Conservation (phyloP, 768 basidiomycete genomes). For the Tylopilus sp. region DNA sequence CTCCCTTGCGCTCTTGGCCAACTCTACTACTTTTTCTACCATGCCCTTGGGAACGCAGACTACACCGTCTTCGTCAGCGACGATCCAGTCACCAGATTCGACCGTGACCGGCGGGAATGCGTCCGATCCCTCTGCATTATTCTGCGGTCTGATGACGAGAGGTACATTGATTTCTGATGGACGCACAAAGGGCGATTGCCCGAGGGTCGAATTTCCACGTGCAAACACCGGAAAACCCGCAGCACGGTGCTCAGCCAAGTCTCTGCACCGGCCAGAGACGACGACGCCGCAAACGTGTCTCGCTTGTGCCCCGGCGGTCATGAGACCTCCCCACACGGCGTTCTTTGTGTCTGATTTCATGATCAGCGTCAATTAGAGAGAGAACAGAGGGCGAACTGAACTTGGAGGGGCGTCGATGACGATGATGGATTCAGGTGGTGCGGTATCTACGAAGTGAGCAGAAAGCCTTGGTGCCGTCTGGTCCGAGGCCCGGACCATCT, state of each 20-base stretch:
- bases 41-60: slow-evolving; percentile 68
- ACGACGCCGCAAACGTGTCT: slow-evolving; percentile 71
- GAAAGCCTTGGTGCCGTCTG: slow-evolving; percentile 58
- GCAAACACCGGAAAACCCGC: slow-evolving; percentile 80
- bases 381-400: slow-evolving; percentile 35
- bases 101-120: slow-evolving; percentile 55
- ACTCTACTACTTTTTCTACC: slow-evolving; percentile 50
- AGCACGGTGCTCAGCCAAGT: slow-evolving; percentile 71
- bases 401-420: slow-evolving; percentile 74
- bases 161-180: slow-evolving; percentile 73
- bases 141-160: slow-evolving; percentile 41
- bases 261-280: slow-evolving; percentile 83
- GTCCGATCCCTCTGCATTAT: slow-evolving; percentile 30
- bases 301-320: slow-evolving; percentile 81
- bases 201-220: slow-evolving; percentile 77
- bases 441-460: slow-evolving; percentile 81
- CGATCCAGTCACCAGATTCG: slow-evolving; percentile 73
- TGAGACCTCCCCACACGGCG: slow-evolving; percentile 91
- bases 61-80: slow-evolving; percentile 89
- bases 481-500: slow-evolving; percentile 66
- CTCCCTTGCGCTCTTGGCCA: slow-evolving; percentile 55
- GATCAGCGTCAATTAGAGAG: neutral
- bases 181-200: slow-evolving; percentile 81
- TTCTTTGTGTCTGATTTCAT: slow-evolving; percentile 59
- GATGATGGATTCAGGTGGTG: slow-evolving; percentile 59